Evolutionary conservation across 2,329 filamentous ascomycete genomes (phyloP).

Genomic region (Trichoderma cornu-damae): DNA sequence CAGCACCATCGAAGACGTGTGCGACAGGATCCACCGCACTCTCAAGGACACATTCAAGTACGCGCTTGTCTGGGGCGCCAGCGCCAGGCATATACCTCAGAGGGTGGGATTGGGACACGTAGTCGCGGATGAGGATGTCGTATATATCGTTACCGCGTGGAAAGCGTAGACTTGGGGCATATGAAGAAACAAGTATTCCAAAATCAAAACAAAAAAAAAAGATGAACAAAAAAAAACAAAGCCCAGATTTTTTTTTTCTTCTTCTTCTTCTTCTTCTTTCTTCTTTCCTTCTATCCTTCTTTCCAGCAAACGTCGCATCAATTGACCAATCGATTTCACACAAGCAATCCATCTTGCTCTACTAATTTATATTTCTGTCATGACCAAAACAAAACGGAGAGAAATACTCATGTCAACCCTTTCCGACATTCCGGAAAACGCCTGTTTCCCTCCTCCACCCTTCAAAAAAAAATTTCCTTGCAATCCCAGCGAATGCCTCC

Average conservation of each 20-base stretch:
- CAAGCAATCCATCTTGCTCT: background rate
- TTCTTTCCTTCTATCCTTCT: no score
- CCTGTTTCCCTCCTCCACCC: background rate
- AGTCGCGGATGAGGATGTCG: conserved; percentile 66
- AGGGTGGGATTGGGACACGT: conserved; percentile 79
- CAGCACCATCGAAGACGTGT: conserved; percentile 92
- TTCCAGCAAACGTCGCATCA: background rate
- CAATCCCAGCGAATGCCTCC: background rate
- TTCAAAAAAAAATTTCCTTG: no score
- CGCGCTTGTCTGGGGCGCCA: conserved; percentile 94
- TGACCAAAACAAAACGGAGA: conserved; percentile 9
- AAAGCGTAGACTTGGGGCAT: conserved; percentile 46
- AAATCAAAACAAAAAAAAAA: no score
- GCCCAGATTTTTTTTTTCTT: no score
- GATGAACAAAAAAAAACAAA: no score
- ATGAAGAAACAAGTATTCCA: background rate
- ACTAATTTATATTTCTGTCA: background rate
- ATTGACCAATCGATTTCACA: background rate
- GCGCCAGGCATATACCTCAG: conserved; percentile 90
- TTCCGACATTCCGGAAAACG: conserved; percentile 12
- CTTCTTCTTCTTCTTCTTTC: no score
- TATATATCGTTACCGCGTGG: conserved; percentile 62
- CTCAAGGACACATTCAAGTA: conserved; percentile 99
- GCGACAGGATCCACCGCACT: conserved; percentile 87
- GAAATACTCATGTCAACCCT: background rate